These are phyloP conservation scores for Sugiyamaella xylanicola DNA, from an alignment of 1,139 yeast species.

Conservation along the genomic window DNA sequence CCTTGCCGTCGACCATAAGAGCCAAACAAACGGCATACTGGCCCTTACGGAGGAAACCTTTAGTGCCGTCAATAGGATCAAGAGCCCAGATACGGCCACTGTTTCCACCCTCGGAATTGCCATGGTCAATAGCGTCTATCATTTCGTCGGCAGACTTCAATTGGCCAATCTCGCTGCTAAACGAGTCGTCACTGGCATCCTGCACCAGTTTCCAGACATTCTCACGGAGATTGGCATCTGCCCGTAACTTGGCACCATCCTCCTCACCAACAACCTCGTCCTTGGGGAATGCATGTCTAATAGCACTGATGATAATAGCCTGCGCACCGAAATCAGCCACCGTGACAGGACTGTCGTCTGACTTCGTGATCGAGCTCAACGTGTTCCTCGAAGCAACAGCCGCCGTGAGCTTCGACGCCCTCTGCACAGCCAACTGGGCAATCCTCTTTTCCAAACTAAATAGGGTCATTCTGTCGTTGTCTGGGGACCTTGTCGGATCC, in stretches of 20 bases:
- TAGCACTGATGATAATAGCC: constrained; percentile 84
- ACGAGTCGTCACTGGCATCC: constrained; percentile 38
- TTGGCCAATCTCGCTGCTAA: constrained; percentile 35
- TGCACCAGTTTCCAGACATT: constrained; percentile 43
- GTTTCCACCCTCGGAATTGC: constrained; percentile 74
- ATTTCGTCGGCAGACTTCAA: constrained; percentile 54
- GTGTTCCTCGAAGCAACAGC: constrained; percentile 58
- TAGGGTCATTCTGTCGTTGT: background rate
- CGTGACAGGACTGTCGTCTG: constrained; percentile 93
- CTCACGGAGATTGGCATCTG: constrained; percentile 50
- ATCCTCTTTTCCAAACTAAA: constrained; percentile 17
- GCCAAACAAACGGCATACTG: constrained; percentile 97
- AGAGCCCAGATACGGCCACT: constrained; percentile 92
- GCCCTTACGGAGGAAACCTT: constrained; percentile 93
- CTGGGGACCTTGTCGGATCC: too few relatives aligned
- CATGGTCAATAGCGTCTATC: constrained; percentile 70
- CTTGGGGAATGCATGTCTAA: constrained; percentile 72
- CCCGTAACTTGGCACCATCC: constrained; percentile 67
- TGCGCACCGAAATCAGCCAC: constrained; percentile 97
- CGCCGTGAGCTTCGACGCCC: constrained; percentile 80
- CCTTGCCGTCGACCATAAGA: constrained; percentile 79
- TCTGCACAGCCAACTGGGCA: constrained; percentile 86
- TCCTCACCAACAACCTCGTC: constrained; percentile 96
- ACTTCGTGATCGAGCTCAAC: constrained; percentile 60
- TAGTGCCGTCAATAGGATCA: constrained; percentile 98